These are phyloP conservation scores for Acer saccharum DNA, from an alignment of 345 rosid species.

Conservation along the genomic window DNA sequence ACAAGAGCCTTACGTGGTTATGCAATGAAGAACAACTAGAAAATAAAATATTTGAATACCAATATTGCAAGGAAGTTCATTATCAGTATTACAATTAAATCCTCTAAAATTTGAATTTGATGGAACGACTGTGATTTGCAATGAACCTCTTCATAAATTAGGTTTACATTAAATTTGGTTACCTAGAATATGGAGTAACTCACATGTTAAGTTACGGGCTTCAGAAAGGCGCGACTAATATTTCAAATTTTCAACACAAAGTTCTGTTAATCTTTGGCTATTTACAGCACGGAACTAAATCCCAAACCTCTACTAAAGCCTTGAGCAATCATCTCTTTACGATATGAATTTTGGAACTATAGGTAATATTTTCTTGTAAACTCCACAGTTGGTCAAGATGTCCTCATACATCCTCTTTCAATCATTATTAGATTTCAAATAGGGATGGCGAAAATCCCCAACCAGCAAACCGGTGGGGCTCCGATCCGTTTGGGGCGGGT, in stretches of 20 bases:
- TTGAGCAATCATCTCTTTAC: not conserved
- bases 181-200: not conserved
- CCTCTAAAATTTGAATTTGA: not conserved
- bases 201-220: not conserved
- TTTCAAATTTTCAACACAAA: not conserved
- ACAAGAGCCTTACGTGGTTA: constrained; percentile 1
- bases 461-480: too few species aligned
- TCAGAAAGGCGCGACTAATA: not conserved
- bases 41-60: not conserved
- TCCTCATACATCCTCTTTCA: not conserved
- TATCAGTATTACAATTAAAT: not conserved
- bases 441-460: too few species aligned
- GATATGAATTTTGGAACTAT: not conserved
- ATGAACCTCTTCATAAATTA: not conserved
- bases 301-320: not conserved
- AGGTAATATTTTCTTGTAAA: not conserved
- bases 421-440: not conserved
- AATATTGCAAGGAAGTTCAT: not conserved
- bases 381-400: not conserved
- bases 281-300: not conserved
- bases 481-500: too few species aligned
- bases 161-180: not conserved
- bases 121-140: not conserved
- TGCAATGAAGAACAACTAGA: constrained; percentile 6
- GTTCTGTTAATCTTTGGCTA: not conserved